Percentiles rank a stretch among this genome's conserved stretches.
Conservation (phyloP, 2,329 filamentous ascomycete genomes). For the Thelonectria rubi region DNA sequence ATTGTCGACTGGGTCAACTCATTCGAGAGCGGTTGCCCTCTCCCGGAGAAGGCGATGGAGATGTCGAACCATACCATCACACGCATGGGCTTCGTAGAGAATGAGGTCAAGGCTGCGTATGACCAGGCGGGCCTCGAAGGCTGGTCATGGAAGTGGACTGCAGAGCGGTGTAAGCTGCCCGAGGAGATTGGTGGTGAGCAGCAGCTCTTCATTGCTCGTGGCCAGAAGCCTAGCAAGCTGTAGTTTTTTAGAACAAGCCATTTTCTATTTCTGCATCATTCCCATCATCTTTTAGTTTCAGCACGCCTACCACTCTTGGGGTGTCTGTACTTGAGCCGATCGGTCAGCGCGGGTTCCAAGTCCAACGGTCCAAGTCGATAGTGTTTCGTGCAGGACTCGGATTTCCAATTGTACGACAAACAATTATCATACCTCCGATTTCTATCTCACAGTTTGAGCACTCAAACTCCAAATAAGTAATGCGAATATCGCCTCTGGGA, state of each 20-base stretch:
- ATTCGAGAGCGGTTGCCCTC: constrained; percentile 25
- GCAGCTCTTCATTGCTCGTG: constrained; percentile 41
- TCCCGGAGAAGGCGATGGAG: constrained; percentile 1
- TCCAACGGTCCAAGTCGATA: too few relatives aligned
- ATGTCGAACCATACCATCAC: constrained; percentile 32
- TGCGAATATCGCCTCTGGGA: too few relatives aligned
- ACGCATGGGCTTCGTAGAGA: constrained; percentile 38
- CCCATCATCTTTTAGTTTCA: too few relatives aligned
- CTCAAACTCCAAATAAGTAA: too few relatives aligned
- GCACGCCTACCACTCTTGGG: too few relatives aligned
- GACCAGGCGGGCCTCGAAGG: constrained; percentile 36
- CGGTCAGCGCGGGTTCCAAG: too few relatives aligned
- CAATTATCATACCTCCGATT: too few relatives aligned
- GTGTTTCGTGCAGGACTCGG: too few relatives aligned
- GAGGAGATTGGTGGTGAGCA: constrained; percentile 37
- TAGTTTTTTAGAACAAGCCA: neutral
- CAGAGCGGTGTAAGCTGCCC: constrained; percentile 33
- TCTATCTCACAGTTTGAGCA: too few relatives aligned
- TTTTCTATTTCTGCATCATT: neutral
- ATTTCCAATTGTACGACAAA: too few relatives aligned
- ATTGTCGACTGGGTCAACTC: constrained; percentile 46
- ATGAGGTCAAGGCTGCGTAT: constrained; percentile 34
- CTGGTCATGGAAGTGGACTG: constrained; percentile 41
- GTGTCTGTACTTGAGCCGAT: too few relatives aligned
- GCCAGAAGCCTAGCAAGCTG: constrained; percentile 17